Conservation (phyloP, 768 basidiomycete species). For the Leucogyrophana mollusca region DNA sequence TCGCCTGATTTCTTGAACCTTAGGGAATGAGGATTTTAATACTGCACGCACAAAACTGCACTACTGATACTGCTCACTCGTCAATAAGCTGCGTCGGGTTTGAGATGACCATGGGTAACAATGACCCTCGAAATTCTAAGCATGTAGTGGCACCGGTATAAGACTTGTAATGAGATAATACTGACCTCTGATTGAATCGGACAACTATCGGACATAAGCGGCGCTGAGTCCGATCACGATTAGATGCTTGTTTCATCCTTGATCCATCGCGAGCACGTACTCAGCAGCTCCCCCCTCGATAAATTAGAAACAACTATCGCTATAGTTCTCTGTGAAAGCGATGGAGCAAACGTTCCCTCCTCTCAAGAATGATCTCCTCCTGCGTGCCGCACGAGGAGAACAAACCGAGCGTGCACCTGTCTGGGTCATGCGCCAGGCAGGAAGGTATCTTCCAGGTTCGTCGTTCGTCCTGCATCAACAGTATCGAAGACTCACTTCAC, state of each 20-base stretch:
- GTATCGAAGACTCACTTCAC: not conserved
- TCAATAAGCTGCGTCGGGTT: constrained; percentile 63
- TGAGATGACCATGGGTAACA: constrained; percentile 42
- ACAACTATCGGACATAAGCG: constrained; percentile 1
- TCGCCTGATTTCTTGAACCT: constrained; percentile 83
- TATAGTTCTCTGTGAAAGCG: not conserved
- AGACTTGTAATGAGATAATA: too few relatives aligned
- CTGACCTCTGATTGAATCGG: too few relatives aligned
- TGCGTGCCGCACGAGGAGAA: constrained; percentile 90
- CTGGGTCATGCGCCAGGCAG: constrained; percentile 98
- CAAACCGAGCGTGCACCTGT: constrained; percentile 91
- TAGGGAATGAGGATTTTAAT: constrained; percentile 6
- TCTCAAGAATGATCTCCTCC: constrained; percentile 82
- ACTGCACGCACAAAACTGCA: not conserved
- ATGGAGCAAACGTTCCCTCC: constrained; percentile 59
- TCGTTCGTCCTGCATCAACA: constrained; percentile 5
- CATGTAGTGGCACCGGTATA: too few relatives aligned
- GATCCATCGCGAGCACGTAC: too few relatives aligned
- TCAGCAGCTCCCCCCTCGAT: too few relatives aligned
- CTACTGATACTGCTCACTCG: constrained; percentile 42
- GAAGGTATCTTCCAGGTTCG: constrained; percentile 89
- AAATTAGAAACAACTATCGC: too few relatives aligned
- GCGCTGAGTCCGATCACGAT: not conserved
- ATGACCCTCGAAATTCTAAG: too few relatives aligned
- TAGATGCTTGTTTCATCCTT: not conserved